A percentile compares a stretch with the other conserved stretches of the same genome.
phyloP scores from a whole-genome alignment of 345 rosid genomes.

The Boechera stricta region DNA sequence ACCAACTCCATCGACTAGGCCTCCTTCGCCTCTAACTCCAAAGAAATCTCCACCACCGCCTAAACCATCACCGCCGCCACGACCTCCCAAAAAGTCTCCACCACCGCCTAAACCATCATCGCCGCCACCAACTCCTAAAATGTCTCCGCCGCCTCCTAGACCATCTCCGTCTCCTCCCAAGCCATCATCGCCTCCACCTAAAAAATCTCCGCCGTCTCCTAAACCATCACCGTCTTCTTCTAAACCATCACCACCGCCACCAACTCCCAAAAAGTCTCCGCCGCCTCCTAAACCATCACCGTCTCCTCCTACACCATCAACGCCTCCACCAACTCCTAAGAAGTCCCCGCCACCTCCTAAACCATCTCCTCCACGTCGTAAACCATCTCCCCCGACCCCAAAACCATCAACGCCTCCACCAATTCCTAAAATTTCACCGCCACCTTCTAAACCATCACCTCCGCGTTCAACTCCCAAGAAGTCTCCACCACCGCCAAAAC shows the following conservation, averaged over 20 bases:
- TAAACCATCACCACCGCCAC: background rate
- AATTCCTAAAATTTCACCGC: background rate
- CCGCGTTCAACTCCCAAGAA: background rate
- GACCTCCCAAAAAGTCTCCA: slow-evolving; percentile 19
- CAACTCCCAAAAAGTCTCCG: slow-evolving; percentile 2
- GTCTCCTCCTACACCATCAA: background rate
- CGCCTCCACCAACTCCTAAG: background rate
- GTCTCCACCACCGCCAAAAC: background rate
- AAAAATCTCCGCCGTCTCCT: slow-evolving; percentile 5
- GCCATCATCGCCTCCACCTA: background rate
- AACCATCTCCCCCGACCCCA: slow-evolving; percentile 4
- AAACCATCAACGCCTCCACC: background rate
- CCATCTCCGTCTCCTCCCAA: slow-evolving; percentile 15
- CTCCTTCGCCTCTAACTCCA: slow-evolving; percentile 41
- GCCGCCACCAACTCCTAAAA: slow-evolving; percentile 11
- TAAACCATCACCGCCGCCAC: slow-evolving; percentile 4
- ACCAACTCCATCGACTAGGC: slow-evolving; percentile 27
- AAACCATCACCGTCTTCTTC: background rate
- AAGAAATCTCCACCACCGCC: slow-evolving; percentile 21
- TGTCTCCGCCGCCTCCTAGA: slow-evolving; percentile 28
- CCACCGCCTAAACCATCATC: slow-evolving; percentile 30
- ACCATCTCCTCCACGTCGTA: background rate
- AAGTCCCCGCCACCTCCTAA: background rate
- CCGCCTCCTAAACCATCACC: background rate
- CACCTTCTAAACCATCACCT: background rate